Conservation (phyloP, 176 grass and related monocot species). For the Phoenix dactylifera region DNA sequence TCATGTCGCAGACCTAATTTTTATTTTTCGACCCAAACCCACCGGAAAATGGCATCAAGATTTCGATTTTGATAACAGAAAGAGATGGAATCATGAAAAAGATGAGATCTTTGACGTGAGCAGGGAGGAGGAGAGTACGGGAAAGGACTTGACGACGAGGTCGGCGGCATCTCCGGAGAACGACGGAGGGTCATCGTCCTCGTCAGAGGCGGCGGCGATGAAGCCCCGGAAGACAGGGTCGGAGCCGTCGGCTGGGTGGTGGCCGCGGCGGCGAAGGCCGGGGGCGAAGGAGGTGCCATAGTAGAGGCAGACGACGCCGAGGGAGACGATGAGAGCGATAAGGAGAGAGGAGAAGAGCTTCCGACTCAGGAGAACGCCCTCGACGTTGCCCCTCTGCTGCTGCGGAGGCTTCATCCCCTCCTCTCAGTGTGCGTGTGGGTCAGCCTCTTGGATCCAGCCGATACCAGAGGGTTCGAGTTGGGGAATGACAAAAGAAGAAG, state of each 20-base stretch:
- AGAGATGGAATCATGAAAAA: background rate
- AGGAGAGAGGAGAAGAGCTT: conserved; percentile 49
- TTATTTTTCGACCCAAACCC: background rate
- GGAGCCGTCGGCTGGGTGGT: conserved; percentile 9
- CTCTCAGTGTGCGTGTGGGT: background rate
- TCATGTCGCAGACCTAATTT: conserved; percentile 48
- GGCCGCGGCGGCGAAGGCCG: conserved; percentile 21
- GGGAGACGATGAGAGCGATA: conserved; percentile 28
- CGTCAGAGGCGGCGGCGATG: background rate
- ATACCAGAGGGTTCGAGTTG: too few species aligned
- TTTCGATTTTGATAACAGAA: conserved; percentile 5
- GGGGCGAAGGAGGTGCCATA: conserved; percentile 54
- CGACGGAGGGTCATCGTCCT: background rate
- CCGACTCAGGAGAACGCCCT: conserved; percentile 10
- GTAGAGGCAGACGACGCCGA: conserved; percentile 79
- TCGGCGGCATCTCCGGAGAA: conserved; percentile 9
- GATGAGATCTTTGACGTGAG: background rate
- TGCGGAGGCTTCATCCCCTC: conserved; percentile 26
- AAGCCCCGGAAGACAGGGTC: background rate
- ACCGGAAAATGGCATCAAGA: background rate
- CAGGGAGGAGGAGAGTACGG: conserved; percentile 7
- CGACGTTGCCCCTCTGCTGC: background rate
- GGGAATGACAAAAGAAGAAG: too few species aligned
- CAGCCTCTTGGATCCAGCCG: background rate
- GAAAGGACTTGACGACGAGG: conserved; percentile 25